phyloP scores from a whole-genome alignment of 2,329 filamentous ascomycete species.

The Fusarium nisikadoi region DNA sequence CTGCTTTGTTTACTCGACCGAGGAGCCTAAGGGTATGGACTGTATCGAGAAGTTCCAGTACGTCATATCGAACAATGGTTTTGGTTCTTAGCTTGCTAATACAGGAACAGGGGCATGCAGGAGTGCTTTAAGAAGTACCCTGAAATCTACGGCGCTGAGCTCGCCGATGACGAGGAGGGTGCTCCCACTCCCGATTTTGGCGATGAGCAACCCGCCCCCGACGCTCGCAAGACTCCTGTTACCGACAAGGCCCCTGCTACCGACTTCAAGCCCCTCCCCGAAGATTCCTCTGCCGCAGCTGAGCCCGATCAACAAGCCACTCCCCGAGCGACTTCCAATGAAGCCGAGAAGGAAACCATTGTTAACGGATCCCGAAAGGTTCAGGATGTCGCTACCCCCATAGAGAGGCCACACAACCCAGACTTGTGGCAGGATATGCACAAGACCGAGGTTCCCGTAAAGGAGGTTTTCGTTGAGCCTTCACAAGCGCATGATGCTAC shows the following conservation, averaged over 20 bases:
- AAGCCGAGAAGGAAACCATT: slow-evolving; percentile 1
- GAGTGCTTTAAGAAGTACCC: slow-evolving; percentile 94
- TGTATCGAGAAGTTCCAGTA: slow-evolving; percentile 98
- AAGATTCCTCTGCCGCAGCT: not conserved
- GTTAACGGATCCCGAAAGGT: slow-evolving; percentile 12
- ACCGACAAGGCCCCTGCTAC: not conserved
- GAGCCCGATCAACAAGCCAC: not conserved
- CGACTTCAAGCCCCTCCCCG: slow-evolving; percentile 4
- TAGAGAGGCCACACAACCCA: slow-evolving; percentile 21
- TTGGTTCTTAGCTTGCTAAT: slow-evolving; percentile 39
- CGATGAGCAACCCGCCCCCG: slow-evolving; percentile 43
- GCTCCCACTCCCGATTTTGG: slow-evolving; percentile 45
- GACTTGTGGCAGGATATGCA: slow-evolving; percentile 21
- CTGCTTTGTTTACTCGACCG: slow-evolving; percentile 95
- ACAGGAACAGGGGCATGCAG: slow-evolving; percentile 82
- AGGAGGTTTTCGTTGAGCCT: slow-evolving; percentile 22
- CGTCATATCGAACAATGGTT: slow-evolving; percentile 48
- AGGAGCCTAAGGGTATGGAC: slow-evolving; percentile 97
- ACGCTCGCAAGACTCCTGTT: slow-evolving; percentile 11
- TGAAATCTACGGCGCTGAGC: slow-evolving; percentile 90
- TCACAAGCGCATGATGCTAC: slow-evolving; percentile 45
- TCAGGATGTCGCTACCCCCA: slow-evolving; percentile 23
- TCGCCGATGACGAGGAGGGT: slow-evolving; percentile 76
- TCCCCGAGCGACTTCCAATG: not conserved
- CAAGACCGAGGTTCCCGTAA: slow-evolving; percentile 19